These are phyloP conservation scores for Triangularia setosa DNA, from an alignment of 2,329 filamentous ascomycete species.

Conservation along the genomic window DNA sequence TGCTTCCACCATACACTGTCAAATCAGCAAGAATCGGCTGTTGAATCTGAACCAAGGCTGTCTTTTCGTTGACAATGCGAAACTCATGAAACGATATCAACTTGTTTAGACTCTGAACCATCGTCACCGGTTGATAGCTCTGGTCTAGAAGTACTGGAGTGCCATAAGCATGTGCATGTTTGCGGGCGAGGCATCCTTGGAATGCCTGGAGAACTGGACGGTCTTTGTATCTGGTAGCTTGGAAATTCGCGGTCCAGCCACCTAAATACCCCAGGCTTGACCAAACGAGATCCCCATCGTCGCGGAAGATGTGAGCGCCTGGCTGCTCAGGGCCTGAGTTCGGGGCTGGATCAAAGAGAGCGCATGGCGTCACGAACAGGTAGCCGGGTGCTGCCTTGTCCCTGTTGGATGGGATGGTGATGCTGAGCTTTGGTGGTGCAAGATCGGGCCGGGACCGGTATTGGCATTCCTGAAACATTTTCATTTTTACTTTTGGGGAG, in stretches of 20 bases:
- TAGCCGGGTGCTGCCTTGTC: constrained; percentile 1
- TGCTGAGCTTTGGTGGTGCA: not conserved
- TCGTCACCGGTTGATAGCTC: constrained; percentile 24
- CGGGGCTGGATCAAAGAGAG: constrained; percentile 1
- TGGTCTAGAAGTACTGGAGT: constrained; percentile 25
- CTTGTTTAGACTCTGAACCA: constrained; percentile 27
- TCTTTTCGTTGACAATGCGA: too few relatives aligned
- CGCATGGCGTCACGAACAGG: constrained; percentile 17
- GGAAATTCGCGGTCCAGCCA: constrained; percentile 40
- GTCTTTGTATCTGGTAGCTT: constrained; percentile 36
- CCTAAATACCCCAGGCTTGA: constrained; percentile 40
- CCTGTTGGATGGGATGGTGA: not conserved
- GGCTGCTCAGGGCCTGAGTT: constrained; percentile 35
- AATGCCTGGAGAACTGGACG: constrained; percentile 39
- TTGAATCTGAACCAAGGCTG: too few relatives aligned
- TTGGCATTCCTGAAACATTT: too few relatives aligned
- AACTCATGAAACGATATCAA: constrained; percentile 29
- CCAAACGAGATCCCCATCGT: constrained; percentile 42
- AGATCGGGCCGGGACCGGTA: too few relatives aligned
- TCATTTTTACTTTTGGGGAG: too few relatives aligned
- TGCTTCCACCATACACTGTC: too few relatives aligned
- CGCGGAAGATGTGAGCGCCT: constrained; percentile 41
- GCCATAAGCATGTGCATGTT: constrained; percentile 32
- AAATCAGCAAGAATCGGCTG: too few relatives aligned
- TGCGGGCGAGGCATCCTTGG: constrained; percentile 37